Percentiles rank a stretch among this genome's conserved stretches.
phyloP scores from a whole-genome alignment of 306 rosid genomes.

The Biancaea sappan region DNA sequence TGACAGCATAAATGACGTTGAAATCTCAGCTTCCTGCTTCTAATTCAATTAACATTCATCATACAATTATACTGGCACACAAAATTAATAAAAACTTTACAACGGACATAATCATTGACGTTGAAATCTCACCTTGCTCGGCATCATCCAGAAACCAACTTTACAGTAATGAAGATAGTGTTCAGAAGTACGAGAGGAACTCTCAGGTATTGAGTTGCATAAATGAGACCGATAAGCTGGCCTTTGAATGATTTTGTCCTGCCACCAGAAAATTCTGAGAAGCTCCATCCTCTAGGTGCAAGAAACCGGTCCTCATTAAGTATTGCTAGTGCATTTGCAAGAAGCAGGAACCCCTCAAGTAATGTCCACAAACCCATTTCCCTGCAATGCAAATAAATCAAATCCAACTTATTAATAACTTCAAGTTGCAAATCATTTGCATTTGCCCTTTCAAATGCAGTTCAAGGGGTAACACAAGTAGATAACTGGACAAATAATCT shows the following conservation, averaged over 20 bases:
- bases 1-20: too few relatives aligned
- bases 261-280: slow-evolving; percentile 62
- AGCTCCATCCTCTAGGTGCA: slow-evolving; percentile 66
- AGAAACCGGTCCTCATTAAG: slow-evolving; percentile 75
- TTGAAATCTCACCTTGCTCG: slow-evolving; percentile 38
- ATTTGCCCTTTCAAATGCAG: background rate
- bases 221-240: slow-evolving; percentile 76
- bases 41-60: background rate
- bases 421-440: background rate
- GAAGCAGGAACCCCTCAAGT: slow-evolving; percentile 71
- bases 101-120: background rate
- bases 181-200: slow-evolving; percentile 79
- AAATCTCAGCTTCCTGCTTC: too few relatives aligned
- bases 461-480: background rate
- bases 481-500: background rate
- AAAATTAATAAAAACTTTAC: background rate
- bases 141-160: slow-evolving; percentile 72
- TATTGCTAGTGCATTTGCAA: slow-evolving; percentile 74
- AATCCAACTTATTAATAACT: background rate
- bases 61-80: background rate
- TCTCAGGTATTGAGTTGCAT: slow-evolving; percentile 76
- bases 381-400: slow-evolving; percentile 43
- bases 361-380: slow-evolving; percentile 80
- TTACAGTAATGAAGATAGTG: slow-evolving; percentile 59
- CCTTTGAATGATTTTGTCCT: slow-evolving; percentile 70